A percentile compares a stretch with the other conserved stretches of the same genome.
Evolutionary conservation across 306 rosid species (phyloP).

Genomic region (Abrus pulchellus): DNA sequence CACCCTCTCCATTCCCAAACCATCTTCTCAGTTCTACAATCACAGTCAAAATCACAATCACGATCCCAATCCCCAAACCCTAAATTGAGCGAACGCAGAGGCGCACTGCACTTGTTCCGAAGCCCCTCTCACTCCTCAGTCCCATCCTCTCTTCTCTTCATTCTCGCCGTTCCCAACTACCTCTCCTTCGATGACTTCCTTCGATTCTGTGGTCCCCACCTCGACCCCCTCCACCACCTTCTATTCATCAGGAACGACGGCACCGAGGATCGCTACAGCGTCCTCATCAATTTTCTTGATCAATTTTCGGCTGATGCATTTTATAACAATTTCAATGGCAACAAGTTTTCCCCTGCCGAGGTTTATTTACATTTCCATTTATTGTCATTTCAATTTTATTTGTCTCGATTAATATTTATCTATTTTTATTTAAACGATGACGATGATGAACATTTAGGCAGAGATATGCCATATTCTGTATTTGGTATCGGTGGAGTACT

Average conservation of each 20-base stretch:
- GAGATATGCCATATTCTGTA: constrained; percentile 87
- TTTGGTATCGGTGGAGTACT: constrained; percentile 81
- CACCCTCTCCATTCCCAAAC: constrained; percentile 58
- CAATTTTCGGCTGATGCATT: constrained; percentile 65
- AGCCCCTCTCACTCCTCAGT: constrained; percentile 53
- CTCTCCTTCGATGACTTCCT: constrained; percentile 81
- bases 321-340: constrained; percentile 71
- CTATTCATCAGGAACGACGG: constrained; percentile 95
- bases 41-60: constrained; percentile 48
- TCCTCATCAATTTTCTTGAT: constrained; percentile 65
- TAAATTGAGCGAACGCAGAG: constrained; percentile 78
- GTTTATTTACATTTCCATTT: constrained; percentile 47
- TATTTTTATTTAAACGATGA: neutral
- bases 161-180: constrained; percentile 88
- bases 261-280: constrained; percentile 87
- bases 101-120: constrained; percentile 82
- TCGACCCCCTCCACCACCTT: constrained; percentile 66
- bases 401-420: constrained; percentile 13
- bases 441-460: constrained; percentile 64
- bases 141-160: constrained; percentile 69
- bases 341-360: constrained; percentile 80
- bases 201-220: constrained; percentile 71
- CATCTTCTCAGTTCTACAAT: constrained; percentile 47
- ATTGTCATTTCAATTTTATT: neutral
- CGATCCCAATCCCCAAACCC: constrained; percentile 46